Conservation (phyloP, 2,329 filamentous ascomycete species). For the Microcyclosporella mali region DNA sequence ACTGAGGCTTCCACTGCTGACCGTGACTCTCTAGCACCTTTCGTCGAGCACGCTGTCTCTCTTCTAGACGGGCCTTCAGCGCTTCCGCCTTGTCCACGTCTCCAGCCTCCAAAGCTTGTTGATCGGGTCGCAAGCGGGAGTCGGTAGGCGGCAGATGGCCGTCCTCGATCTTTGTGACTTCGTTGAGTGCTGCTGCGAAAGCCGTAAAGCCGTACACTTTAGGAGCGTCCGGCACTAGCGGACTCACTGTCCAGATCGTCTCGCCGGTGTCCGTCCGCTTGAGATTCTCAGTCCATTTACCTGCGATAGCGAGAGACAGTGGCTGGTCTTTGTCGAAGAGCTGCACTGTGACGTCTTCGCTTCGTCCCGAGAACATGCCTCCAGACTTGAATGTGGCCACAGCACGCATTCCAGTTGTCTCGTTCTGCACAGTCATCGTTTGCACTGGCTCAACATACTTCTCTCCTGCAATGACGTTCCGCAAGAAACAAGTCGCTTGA, state of each 20-base stretch:
- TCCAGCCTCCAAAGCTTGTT: conserved; percentile 75
- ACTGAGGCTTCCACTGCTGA: conserved; percentile 66
- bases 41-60: conserved; percentile 70
- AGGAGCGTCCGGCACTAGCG: conserved; percentile 69
- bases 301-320: conserved; percentile 62
- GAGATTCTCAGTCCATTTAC: conserved; percentile 78
- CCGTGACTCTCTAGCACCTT: conserved; percentile 69
- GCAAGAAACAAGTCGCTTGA: conserved; percentile 79
- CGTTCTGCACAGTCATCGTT: conserved; percentile 78
- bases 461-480: conserved; percentile 95
- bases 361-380: conserved; percentile 93
- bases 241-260: conserved; percentile 72
- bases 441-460: conserved; percentile 96
- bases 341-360: conserved; percentile 80
- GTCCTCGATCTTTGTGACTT: conserved; percentile 74
- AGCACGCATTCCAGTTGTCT: conserved; percentile 75
- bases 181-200: conserved; percentile 82
- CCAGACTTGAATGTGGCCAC: conserved; percentile 88
- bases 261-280: conserved; percentile 57
- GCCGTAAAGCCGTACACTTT: conserved; percentile 82
- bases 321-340: conserved; percentile 60
- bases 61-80: conserved; percentile 77
- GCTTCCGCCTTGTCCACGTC: conserved; percentile 77
- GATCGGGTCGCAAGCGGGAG: conserved; percentile 76
- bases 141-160: conserved; percentile 74